Evolutionary conservation across 768 basidiomycete species (phyloP), one percentile per base, ranked within the genome.

Genomic region (Boletellus emodensis): DNA sequence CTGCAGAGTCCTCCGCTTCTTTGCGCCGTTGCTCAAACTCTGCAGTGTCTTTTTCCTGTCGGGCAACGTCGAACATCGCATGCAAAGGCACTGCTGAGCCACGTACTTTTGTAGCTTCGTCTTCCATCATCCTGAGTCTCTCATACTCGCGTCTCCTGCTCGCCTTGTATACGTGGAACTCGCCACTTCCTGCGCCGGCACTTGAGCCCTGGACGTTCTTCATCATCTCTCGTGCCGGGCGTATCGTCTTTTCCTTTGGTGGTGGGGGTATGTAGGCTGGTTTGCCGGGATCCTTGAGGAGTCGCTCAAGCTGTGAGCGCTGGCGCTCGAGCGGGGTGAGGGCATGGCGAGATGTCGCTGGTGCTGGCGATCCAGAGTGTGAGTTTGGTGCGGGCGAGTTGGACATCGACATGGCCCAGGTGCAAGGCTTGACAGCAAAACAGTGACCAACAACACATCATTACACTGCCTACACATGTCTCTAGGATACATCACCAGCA

Each of bases 91-190:
- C 4, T 11, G 8, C 38, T 12, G 6, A 42, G 12, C 11, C 15
- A 51, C 82, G 52, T 61, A 92, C 96, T 69, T 87, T 86, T 61
- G 80, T 78, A 5, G 84, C 66, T 52, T 83, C 74, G 52, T 97
- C 94, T 54, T 94, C 91, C 74, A 99, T 81, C 13, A 95, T 60
- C 72, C 90, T 94, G 50, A 98, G 65, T 50, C 96, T 75, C 70
- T 99, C 96, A 61, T 97, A 98, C 72, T 99, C 96, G 61, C 95
- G 78, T 63, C 95, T 78, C 54, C 96, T 74, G 56, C 86, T 84
- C 15, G 95, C 94, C 65, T 98, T 98, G 75, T 98, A 99, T 0
- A 99, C 96, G 65, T 99, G 96, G 64, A 98, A 97, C 69, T 95
- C 94, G 38, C 95, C 95, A 49, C 90, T 92, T 44, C 96, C 96